Evolutionary conservation across 106 monocot species (phyloP), one percentile per base, ranked within the genome.

Genomic region (Dendrobium nobile): DNA sequence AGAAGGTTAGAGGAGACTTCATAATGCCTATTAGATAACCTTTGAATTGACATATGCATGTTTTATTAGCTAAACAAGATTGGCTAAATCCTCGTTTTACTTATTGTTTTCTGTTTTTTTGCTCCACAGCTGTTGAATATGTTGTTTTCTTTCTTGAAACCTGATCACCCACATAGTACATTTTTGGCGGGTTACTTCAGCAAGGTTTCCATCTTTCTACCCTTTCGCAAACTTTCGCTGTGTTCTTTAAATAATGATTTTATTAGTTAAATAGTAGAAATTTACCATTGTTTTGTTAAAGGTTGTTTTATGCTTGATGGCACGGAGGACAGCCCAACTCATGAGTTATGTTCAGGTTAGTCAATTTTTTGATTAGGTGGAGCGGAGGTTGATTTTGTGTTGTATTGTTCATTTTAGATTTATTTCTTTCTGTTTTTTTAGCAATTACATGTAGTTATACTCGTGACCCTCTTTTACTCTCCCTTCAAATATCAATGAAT

Each of bases 221-320:
- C 24, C 33, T 43, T 19, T 2, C 41, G 31, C 15, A 78, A 37
- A 41, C 13, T 6, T 77, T 0, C 16, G 7, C 28, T 1, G 22
- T 54, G 15, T 18, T 13, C 31, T 77, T 28, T 7, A 43, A 20
- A 37, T 43, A 42, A 42, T 73, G 73, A 73, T 42, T 74, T 70
- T 31, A 13, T 70, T n/a, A 42, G 43, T 74, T 74, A 37, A 78
- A 59, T 41, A 78, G 16, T 55, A 9, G 51, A 28, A 19, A 33
- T 78, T 78, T 22, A 4, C 33, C 15, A 45, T 18, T 81, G n/a
- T 75, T 68, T 24, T 56, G 20, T 75, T 55, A 17, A 74, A 95
- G 95, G 95, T 95, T 86, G 92, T 91, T 22, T 84, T 93, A 75
- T 95, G 95, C 80, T 83, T 95, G 67, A 87, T 92, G 87, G 37